Evolutionary conservation across 2,329 filamentous ascomycete genomes (phyloP).

Genomic region (Cladosporium halotolerans): DNA sequence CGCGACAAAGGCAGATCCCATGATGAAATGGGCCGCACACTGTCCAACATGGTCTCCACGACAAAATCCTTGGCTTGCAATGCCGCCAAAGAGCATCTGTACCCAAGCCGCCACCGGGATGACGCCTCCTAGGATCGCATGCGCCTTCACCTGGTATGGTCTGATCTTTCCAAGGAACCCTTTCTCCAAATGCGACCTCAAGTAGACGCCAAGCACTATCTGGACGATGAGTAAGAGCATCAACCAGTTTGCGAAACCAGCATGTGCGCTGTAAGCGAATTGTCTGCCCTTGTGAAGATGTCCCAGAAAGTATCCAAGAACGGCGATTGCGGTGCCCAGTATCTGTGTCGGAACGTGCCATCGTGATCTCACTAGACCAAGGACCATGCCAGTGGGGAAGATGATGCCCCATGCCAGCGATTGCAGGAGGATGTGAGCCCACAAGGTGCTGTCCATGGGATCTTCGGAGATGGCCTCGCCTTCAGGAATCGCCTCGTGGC

Average conservation of each 20-base stretch:
- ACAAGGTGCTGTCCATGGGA: slow-evolving; percentile 78
- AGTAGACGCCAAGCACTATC: slow-evolving; percentile 73
- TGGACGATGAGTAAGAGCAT: slow-evolving; percentile 75
- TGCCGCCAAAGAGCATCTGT: slow-evolving; percentile 94
- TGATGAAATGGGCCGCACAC: slow-evolving; percentile 95
- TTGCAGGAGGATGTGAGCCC: slow-evolving; percentile 89
- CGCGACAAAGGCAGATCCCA: slow-evolving; percentile 92
- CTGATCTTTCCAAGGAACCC: slow-evolving; percentile 76
- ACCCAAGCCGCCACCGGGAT: slow-evolving; percentile 84
- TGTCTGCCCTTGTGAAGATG: slow-evolving; percentile 85
- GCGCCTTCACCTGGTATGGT: slow-evolving; percentile 40
- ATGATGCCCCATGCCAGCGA: slow-evolving; percentile 82
- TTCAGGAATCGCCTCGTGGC: slow-evolving; percentile 57
- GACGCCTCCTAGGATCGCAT: slow-evolving; percentile 76
- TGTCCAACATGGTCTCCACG: slow-evolving; percentile 86
- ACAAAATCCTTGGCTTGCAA: slow-evolving; percentile 87
- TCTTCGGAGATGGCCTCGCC: slow-evolving; percentile 65
- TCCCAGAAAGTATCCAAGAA: slow-evolving; percentile 83
- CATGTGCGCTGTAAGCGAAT: slow-evolving; percentile 76
- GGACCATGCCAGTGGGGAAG: slow-evolving; percentile 90
- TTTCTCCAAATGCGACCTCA: slow-evolving; percentile 81
- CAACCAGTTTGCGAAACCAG: slow-evolving; percentile 69
- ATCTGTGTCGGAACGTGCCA: slow-evolving; percentile 92
- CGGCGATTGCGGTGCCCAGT: slow-evolving; percentile 65
- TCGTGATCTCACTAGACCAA: slow-evolving; percentile 81